Evolutionary conservation across 208 protist genomes (phyloP).

Genomic region (Phytomonas serpens): DNA sequence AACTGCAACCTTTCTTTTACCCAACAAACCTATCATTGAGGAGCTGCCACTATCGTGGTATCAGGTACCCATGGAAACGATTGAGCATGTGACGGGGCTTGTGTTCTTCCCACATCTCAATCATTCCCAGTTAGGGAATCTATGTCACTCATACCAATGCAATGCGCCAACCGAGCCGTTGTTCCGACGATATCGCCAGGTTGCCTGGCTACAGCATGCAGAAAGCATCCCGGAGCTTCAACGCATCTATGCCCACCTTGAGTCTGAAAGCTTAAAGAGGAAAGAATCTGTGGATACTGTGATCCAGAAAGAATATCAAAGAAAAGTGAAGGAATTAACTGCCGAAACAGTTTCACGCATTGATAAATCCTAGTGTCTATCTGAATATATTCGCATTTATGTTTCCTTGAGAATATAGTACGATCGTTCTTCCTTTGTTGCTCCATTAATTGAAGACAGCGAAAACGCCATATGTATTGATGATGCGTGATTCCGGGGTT

Average conservation of each 20-base stretch:
- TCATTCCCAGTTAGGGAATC: conserved; percentile 24
- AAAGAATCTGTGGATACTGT: conserved; percentile 23
- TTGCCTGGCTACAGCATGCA: conserved; percentile 53
- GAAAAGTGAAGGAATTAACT: conserved; percentile 36
- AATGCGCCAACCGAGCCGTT: conserved; percentile 27
- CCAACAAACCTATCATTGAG: conserved; percentile 57
- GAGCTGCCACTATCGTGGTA: conserved; percentile 62
- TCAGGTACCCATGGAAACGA: conserved; percentile 40
- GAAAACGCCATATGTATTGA: too few relatives aligned
- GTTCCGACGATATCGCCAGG: conserved; percentile 41
- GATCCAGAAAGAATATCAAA: conserved; percentile 34
- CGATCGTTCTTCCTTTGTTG: neutral
- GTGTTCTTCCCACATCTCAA: conserved; percentile 58
- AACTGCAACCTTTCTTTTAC: conserved; percentile 66
- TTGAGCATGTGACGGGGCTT: conserved; percentile 64
- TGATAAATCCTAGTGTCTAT: neutral
- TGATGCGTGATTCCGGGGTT: neutral
- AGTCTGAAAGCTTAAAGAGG: conserved; percentile 11
- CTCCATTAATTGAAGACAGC: too few relatives aligned
- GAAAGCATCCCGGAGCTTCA: conserved; percentile 44
- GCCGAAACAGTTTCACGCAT: conserved; percentile 16
- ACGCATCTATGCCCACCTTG: conserved; percentile 26
- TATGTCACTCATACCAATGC: conserved; percentile 49
- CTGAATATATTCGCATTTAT: neutral
- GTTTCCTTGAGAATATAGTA: neutral